Base-by-base conservation (phyloP, 805 yeast species). In the Dipodascopsis uninucleata region DNA sequence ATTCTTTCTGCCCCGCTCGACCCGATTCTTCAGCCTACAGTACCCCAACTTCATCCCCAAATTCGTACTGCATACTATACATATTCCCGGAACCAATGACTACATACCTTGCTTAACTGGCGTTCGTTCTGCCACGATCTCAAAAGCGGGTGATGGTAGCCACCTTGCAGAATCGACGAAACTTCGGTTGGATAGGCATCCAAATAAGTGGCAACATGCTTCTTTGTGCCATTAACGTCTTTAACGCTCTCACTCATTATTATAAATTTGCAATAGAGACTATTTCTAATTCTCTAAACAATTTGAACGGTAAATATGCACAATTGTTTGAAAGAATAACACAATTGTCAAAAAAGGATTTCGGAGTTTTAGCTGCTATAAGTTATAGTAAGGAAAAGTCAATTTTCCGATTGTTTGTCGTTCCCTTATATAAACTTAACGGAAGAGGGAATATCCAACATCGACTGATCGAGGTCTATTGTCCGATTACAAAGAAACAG, bases 111-210 rank as follows among this genome's bases (percentile, higher is more conserved):
- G 25, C 82, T 74, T 43, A 93, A 73, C 64, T 81, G 90, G 57
- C 88, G 76, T 62, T 82, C 90, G 55, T 75, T 76, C 65, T 93
- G 98, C 98, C 98, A 93, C 62, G 77, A 81, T 58, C 98, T 76
- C 17, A 86, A 61, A 35, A 90, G 72, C 1, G 96, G 94, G 60
- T 89, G 95, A 65, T 85, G 85, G 68, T 89, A 93, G 3, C 97
- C 97, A 48, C 97, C 96, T 51, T 93, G 90, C 33, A 93, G 72
- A 32, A 93, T 70, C 5, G 95, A 84, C 10, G 87, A 74, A 50
- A 86, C 77, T 28, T 74, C 70, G 0, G 89, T 77, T 26, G 76
- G 76, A 20, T 72, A 70, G 1, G 71, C 67, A 14, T 78, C 76
- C 41, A 83, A 68, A 59, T 75, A 88, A 60, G 83, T 80, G 4